Evolutionary conservation across 768 basidiomycete species (phyloP), one percentile per base, ranked within the genome.

Genomic region (Lactarius quietus): DNA sequence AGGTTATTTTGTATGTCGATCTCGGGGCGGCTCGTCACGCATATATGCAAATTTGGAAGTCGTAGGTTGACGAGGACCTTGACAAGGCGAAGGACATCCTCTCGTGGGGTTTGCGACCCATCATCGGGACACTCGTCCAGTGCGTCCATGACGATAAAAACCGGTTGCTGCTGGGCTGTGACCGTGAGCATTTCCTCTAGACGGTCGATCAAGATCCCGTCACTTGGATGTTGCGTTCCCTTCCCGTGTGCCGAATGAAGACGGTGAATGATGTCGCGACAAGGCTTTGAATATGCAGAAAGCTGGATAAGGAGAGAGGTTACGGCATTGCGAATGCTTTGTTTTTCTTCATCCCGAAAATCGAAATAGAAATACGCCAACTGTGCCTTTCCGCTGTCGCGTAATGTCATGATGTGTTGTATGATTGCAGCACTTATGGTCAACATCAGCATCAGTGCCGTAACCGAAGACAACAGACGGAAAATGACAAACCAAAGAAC

Each of bases 21-120:
- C 8, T 54, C 59, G 9, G 52, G 64, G 6, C 41, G 58, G 28
- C 52, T 61, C 15, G 53, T 65, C 6, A 29, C 23, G 18, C 52
- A 56, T 17, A 55, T 12, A 35, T 39, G 59, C 29, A 64, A 23
- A 35, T 60, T 41, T 10, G 63, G 23, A 15, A 23, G 1, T 20
- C 4, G 23, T 1, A 45, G n/a, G 33, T 29, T 14, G 31, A 45
- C 33, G 20, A 63, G 62, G 3, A 28, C 31, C 14, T 9, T 35
- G 6, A 63, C n/a, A 26, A 57, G 12, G 14, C 20, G 2, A 4
- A 51, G 35, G 14, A 51, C 35, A 6, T 31, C 20, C 35, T 54
- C 26, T 15, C 56, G 23, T 17, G 23, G 48, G 6, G 48, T 51
- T 14, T 23, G 48, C 48, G 23, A 2, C 2, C 48, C 48, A 17